A percentile compares a stretch with the other conserved stretches of the same genome.
These are phyloP conservation scores for Lichenothelia convexa DNA, from an alignment of 495 filamentous ascomycete species.

Conservation along the genomic window DNA sequence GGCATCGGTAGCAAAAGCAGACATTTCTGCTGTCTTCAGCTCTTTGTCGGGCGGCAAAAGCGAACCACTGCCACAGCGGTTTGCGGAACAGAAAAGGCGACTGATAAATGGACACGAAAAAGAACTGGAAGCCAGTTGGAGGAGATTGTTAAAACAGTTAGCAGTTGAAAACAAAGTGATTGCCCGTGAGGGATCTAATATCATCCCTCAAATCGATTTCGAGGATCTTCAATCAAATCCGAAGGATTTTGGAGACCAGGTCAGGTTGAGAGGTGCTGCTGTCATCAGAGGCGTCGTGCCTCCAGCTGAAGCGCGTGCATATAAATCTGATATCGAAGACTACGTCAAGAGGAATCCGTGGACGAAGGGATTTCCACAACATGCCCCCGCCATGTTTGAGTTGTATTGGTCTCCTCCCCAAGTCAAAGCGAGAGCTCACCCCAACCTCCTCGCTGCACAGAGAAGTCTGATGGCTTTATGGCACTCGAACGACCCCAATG, in stretches of 20 bases:
- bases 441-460: slow-evolving; percentile 1
- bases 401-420: slow-evolving; percentile 2
- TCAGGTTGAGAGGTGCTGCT: slow-evolving; percentile 20
- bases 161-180: slow-evolving; percentile 34
- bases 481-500: not conserved
- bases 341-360: slow-evolving; percentile 23
- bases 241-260: slow-evolving; percentile 12
- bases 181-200: slow-evolving; percentile 20
- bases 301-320: slow-evolving; percentile 17
- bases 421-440: slow-evolving; percentile 3
- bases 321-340: slow-evolving; percentile 19
- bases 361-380: no score
- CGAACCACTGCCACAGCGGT: slow-evolving; percentile 49
- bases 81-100: slow-evolving; percentile 48
- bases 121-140: slow-evolving; percentile 45
- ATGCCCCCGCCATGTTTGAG: no score
- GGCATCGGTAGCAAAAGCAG: no score
- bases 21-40: slow-evolving; percentile 72
- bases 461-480: slow-evolving; percentile 2
- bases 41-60: slow-evolving; percentile 51
- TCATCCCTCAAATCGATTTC: slow-evolving; percentile 23
- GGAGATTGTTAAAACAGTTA: slow-evolving; percentile 43
- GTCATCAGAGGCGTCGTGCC: slow-evolving; percentile 23
- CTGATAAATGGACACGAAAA: slow-evolving; percentile 47
- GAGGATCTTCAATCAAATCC: slow-evolving; percentile 15